phyloP scores from a whole-genome alignment of 1,139 yeast genomes.

The Diutina pseudorugosa region DNA sequence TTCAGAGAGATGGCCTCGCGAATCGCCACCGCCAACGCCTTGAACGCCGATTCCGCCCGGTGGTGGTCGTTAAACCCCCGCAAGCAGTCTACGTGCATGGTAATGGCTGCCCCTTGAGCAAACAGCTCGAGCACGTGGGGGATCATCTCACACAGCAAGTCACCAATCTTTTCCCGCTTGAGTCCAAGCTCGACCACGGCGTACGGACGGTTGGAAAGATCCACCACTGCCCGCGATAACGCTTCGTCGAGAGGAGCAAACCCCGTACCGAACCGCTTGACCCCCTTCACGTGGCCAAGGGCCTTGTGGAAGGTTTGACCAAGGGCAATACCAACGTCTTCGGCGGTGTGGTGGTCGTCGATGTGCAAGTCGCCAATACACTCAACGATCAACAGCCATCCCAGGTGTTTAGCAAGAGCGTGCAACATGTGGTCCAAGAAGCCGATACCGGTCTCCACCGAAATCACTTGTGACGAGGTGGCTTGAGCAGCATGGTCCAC shows the following conservation, averaged over 20 bases:
- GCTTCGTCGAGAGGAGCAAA: conserved; percentile 97
- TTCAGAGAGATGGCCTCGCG: conserved; percentile 75
- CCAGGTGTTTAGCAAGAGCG: conserved; percentile 92
- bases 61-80: conserved; percentile 95
- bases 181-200: conserved; percentile 85
- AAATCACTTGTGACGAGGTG: conserved; percentile 47
- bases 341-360: conserved; percentile 95
- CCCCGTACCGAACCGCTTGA: conserved; percentile 86
- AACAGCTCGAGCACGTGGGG: conserved; percentile 92
- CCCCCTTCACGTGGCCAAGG: conserved; percentile 80
- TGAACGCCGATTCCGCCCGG: conserved; percentile 90
- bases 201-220: conserved; percentile 82
- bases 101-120: conserved; percentile 83
- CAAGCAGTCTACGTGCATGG: conserved; percentile 87
- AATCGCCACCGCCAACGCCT: conserved; percentile 87
- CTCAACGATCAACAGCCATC: conserved; percentile 85
- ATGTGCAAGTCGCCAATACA: conserved; percentile 92
- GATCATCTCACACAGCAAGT: conserved; percentile 87
- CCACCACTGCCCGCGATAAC: conserved; percentile 85
- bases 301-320: conserved; percentile 88
- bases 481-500: conserved; percentile 50
- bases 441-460: conserved; percentile 85
- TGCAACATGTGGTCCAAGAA: conserved; percentile 96
- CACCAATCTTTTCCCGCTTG: conserved; percentile 88
- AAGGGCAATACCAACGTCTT: conserved; percentile 86